Conservation (phyloP, 768 basidiomycete genomes). For the Phaeotremella skinneri region DNA sequence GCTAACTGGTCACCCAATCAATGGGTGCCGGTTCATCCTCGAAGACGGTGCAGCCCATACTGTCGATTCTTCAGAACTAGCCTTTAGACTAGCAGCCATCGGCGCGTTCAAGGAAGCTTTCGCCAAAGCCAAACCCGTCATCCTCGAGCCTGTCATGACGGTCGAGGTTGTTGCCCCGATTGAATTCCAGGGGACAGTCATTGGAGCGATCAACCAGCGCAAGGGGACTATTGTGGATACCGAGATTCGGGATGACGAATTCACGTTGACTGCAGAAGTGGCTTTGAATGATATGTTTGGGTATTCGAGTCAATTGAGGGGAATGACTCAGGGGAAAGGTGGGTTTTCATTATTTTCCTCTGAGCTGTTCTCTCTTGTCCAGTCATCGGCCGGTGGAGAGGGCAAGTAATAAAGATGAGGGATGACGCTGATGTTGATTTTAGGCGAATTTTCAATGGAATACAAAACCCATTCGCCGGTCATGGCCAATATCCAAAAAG, state of each 20-base stretch:
- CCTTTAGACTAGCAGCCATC: slow-evolving; percentile 85
- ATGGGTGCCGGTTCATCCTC: slow-evolving; percentile 79
- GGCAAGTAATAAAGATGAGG: slow-evolving; percentile 46
- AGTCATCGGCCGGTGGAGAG: neutral
- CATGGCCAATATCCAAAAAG: slow-evolving; percentile 78
- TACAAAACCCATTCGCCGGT: slow-evolving; percentile 80
- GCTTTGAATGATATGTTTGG: slow-evolving; percentile 98
- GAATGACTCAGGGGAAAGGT: slow-evolving; percentile 95
- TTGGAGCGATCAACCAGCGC: slow-evolving; percentile 87
- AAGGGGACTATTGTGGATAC: slow-evolving; percentile 93
- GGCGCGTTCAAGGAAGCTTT: slow-evolving; percentile 92
- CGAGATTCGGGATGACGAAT: slow-evolving; percentile 96
- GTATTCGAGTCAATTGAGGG: slow-evolving; percentile 87
- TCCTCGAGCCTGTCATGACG: slow-evolving; percentile 97
- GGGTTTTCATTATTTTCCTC: slow-evolving; percentile 62
- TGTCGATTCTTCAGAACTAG: slow-evolving; percentile 94
- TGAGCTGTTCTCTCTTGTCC: neutral
- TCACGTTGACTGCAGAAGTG: slow-evolving; percentile 85
- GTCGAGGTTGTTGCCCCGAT: slow-evolving; percentile 94
- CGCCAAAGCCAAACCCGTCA: slow-evolving; percentile 68
- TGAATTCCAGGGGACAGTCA: slow-evolving; percentile 92
- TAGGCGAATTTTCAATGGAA: slow-evolving; percentile 58
- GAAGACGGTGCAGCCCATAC: slow-evolving; percentile 89
- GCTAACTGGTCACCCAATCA: slow-evolving; percentile 81
- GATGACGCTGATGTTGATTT: neutral